phyloP scores from a whole-genome alignment of 495 filamentous ascomycete species.

The Aspergillus cristatus region DNA sequence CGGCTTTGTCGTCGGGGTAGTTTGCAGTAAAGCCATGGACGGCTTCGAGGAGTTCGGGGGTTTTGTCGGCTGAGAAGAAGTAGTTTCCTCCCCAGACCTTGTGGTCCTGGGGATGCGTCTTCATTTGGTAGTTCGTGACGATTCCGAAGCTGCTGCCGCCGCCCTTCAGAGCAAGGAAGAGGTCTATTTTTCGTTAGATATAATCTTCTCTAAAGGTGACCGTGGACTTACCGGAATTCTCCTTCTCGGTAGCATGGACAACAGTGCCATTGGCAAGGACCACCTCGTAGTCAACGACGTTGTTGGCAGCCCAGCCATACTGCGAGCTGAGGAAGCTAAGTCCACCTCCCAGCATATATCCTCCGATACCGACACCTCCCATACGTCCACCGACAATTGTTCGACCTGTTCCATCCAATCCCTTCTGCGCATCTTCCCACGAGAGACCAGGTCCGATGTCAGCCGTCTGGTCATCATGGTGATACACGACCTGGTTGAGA shows the following conservation, averaged over 20 bases:
- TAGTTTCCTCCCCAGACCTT: constrained; percentile 47
- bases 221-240: constrained; percentile 28
- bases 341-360: constrained; percentile 38
- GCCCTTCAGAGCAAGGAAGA: constrained; percentile 49
- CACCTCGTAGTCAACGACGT: constrained; percentile 44
- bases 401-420: constrained; percentile 21
- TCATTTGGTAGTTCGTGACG: constrained; percentile 45
- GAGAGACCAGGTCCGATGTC: constrained; percentile 31
- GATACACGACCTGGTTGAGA: constrained; percentile 26
- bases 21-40: constrained; percentile 44
- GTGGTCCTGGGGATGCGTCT: constrained; percentile 31
- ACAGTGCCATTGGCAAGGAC: constrained; percentile 47
- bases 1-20: constrained; percentile 42
- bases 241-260: constrained; percentile 33
- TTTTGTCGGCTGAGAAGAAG: constrained; percentile 34
- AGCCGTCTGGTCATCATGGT: constrained; percentile 24
- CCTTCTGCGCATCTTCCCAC: constrained; percentile 31
- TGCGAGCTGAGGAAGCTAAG: constrained; percentile 44
- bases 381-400: constrained; percentile 31
- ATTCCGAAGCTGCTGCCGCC: constrained; percentile 54
- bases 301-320: constrained; percentile 50
- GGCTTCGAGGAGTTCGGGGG: constrained; percentile 32
- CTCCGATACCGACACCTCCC: constrained; percentile 29
- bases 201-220: constrained; percentile 1
- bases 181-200: constrained; percentile 26